Evolutionary conservation across 176 grass and related monocot genomes (phyloP).

Genomic region (Carex kokanica): DNA sequence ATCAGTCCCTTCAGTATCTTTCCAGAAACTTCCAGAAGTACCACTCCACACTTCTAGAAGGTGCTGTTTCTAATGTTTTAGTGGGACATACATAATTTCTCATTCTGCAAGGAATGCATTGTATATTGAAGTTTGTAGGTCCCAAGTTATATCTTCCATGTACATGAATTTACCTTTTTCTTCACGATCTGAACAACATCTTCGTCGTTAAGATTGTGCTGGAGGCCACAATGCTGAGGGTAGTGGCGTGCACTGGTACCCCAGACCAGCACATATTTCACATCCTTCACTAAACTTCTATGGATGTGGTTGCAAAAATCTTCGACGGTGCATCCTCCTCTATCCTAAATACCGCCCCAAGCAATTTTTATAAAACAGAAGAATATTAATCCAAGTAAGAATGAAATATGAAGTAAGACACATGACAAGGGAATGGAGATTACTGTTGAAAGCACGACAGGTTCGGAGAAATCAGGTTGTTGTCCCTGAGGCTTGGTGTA

Average conservation of each 20-base stretch:
- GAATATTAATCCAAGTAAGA: not conserved
- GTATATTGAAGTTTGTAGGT: not conserved
- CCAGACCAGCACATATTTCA: constrained; percentile 97
- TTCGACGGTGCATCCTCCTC: constrained; percentile 89
- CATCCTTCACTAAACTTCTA: constrained; percentile 79
- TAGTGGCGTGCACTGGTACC: constrained; percentile 81
- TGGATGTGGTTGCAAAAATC: constrained; percentile 99
- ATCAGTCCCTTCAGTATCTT: not conserved
- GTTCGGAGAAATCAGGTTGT: constrained; percentile 91
- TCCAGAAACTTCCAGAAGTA: not conserved
- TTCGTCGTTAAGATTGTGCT: constrained; percentile 74
- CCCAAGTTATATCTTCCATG: not conserved
- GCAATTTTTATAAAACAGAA: constrained; percentile 18
- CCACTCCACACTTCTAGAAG: not conserved
- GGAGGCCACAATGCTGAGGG: constrained; percentile 78
- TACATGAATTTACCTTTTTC: constrained; percentile 69
- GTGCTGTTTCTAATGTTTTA: not conserved
- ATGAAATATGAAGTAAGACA: not conserved
- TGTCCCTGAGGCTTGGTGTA: constrained; percentile 95
- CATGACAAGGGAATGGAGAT: constrained; percentile 4
- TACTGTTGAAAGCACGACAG: constrained; percentile 94
- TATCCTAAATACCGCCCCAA: constrained; percentile 51
- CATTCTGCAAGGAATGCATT: not conserved
- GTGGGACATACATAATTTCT: not conserved
- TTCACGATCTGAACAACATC: constrained; percentile 98